Percentiles rank a stretch among this genome's conserved stretches.
These are phyloP conservation scores for Pythium plurisporium DNA, from an alignment of 352 stramenopile genomes.

Conservation along the genomic window DNA sequence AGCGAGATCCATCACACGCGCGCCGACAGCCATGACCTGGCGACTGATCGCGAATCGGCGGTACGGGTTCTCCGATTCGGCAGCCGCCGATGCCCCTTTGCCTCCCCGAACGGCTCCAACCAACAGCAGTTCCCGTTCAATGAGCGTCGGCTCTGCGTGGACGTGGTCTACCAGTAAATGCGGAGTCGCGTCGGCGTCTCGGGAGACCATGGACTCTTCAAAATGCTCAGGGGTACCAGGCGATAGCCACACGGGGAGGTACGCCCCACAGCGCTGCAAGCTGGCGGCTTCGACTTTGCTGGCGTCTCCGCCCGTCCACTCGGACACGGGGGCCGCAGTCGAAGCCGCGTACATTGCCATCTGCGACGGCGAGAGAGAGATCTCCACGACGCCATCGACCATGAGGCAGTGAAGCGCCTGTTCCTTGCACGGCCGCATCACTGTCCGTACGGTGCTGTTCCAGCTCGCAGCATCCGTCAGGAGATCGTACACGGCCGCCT, in stretches of 20 bases:
- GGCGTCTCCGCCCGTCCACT: background rate
- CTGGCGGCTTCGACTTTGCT: slow-evolving; percentile 6
- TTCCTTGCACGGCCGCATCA: slow-evolving; percentile 38
- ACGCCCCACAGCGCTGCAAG: slow-evolving; percentile 44
- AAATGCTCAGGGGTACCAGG: slow-evolving; percentile 44
- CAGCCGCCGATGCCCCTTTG: slow-evolving; percentile 11
- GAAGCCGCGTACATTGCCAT: slow-evolving; percentile 28
- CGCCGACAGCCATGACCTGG: slow-evolving; percentile 30
- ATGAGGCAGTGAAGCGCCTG: slow-evolving; percentile 47
- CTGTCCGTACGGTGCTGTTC: slow-evolving; percentile 20
- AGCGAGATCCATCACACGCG: slow-evolving; percentile 42
- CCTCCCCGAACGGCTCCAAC: slow-evolving; percentile 4
- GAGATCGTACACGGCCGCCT: slow-evolving; percentile 42
- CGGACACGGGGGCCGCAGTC: background rate
- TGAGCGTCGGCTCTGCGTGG: slow-evolving; percentile 45
- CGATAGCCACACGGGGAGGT: slow-evolving; percentile 52
- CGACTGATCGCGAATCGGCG: slow-evolving; percentile 33
- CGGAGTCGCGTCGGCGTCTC: slow-evolving; percentile 46
- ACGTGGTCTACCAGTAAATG: slow-evolving; percentile 51
- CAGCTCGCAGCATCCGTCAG: slow-evolving; percentile 33
- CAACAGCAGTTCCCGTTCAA: slow-evolving; percentile 62
- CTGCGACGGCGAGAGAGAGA: slow-evolving; percentile 39
- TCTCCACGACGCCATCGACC: slow-evolving; percentile 32
- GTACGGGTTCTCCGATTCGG: slow-evolving; percentile 37
- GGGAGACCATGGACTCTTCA: slow-evolving; percentile 57